Conservation (phyloP, 371 early-diverging fungal species). For the Phascolomyces articulosus region DNA sequence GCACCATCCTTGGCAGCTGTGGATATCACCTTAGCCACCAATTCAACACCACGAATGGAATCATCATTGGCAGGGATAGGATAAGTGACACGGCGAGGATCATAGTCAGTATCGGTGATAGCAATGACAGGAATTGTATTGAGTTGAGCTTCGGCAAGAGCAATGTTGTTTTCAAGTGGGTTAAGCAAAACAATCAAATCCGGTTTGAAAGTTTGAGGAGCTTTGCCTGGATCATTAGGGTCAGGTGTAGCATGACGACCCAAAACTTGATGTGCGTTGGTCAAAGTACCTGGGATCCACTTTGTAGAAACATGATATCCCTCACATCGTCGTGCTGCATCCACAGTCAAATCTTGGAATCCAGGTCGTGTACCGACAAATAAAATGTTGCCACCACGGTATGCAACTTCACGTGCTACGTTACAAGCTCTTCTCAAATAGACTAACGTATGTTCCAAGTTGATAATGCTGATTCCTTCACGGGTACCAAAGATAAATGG, state of each 20-base stretch:
- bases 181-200: slow-evolving; percentile 90
- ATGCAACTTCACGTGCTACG: slow-evolving; percentile 75
- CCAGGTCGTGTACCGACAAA: slow-evolving; percentile 88
- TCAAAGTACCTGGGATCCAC: slow-evolving; percentile 93
- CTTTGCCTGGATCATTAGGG: slow-evolving; percentile 56
- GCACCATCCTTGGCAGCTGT: slow-evolving; percentile 77
- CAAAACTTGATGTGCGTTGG: slow-evolving; percentile 82
- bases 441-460: slow-evolving; percentile 92
- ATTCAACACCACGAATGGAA: slow-evolving; percentile 75
- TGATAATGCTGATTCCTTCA: slow-evolving; percentile 92
- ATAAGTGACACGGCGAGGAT: slow-evolving; percentile 88
- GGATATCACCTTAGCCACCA: slow-evolving; percentile 85
- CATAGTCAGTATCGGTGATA: slow-evolving; percentile 91
- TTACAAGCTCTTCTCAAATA: slow-evolving; percentile 84
- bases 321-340: slow-evolving; percentile 80
- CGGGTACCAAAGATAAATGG: slow-evolving; percentile 92
- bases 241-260: slow-evolving; percentile 63
- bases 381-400: slow-evolving; percentile 82
- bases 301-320: slow-evolving; percentile 81
- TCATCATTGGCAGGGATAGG: slow-evolving; percentile 98
- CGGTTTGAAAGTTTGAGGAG: slow-evolving; percentile 73
- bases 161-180: slow-evolving; percentile 79
- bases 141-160: slow-evolving; percentile 82
- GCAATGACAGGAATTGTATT: slow-evolving; percentile 90
- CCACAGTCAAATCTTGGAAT: slow-evolving; percentile 68